Evolutionary conservation across 2,329 filamentous ascomycete species (phyloP), one percentile per base, ranked within the genome.

Genomic region (Epichloe festucae): DNA sequence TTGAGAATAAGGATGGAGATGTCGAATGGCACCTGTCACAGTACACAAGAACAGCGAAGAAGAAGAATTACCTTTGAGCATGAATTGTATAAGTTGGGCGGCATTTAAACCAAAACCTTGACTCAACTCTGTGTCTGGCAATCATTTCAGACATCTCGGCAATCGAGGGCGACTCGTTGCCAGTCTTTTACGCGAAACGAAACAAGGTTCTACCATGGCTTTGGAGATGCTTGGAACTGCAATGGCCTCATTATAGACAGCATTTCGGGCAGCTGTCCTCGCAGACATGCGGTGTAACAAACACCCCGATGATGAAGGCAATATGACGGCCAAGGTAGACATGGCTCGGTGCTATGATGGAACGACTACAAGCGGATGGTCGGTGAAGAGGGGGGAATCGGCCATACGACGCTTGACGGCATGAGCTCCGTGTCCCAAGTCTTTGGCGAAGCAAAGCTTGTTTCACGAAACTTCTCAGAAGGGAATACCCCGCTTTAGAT

Each of bases 21-120:
- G 82, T 94, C 4, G 93, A 98, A 70, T 98, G 93, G 93, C 86
- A 93, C 56, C 75, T 98, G 56, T 94, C 88, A 55, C 91, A 96
- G 65, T 98, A 95, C 68, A 98, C 91, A 8, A 78, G 93, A 59
- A 97, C 91, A 14, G 84, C 85, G 60, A 82, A 83, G 70, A 97
- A 97, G 80, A 96, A 96, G 81, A 89, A 47, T 19, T 54, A 54
- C 40, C 52, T 54, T 5, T 54, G 12, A 41, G 10, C 15, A n/a
- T 19, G 43, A 17, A 40, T 3, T 31, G 17, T 1, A 27, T 10
- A 8, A 19, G 17, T 23, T 3, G 4, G 11, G 36, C 14, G 15
- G 21, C 36, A 40, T 17, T 40, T 19, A 41, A 5, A n/a, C 4
- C 19, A 15, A 17, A 23, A 19, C 7, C 15, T 36, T 48, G 15